Evolutionary conservation across 352 stramenopile species (phyloP), one percentile per base, ranked within the genome.

Genomic region (Globisporangium orthogonon): DNA sequence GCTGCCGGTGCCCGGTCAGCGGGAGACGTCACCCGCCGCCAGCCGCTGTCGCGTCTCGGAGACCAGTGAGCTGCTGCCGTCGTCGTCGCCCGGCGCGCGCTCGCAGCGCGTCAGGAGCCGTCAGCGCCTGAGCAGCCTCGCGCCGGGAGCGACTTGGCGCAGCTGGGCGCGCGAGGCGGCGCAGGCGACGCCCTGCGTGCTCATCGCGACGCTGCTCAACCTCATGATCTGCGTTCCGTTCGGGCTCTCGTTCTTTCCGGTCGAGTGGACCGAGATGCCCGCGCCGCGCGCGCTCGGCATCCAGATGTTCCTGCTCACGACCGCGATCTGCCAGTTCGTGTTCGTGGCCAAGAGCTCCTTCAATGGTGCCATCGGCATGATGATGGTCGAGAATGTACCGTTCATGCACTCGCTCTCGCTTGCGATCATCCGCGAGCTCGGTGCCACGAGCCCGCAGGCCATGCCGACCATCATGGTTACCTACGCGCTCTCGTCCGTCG

Each of bases 361-460:
- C 50, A 74, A 89, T 50, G 75, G 82, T 10, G 63, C 77, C 0
- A 83, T 92, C 54, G 78, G 77, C 57, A 86, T 89, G 65, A 96
- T 97, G 84, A 98, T 98, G 93, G 89, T 98, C 39, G 95, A 98
- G 67, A 98, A 98, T 66, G 87, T 98, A 51, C 95, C 95, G 28
- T 98, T 98, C 71, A 95, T 94, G 77, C 89, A 97, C 68, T 87
- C 84, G 7, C 74, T 98, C 35, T 85, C 89, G 15, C 72, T 90
- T 40, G 69, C 74, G 15, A 90, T 94, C 62, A 94, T 97, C 62
- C 69, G 89, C 44, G 71, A 94, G 50, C 67, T 96, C 35, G 91
- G 87, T 11, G 71, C 81, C 14, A 76, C 69, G 50, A 86, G 72
- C 39, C 72, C 86, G 15, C 81, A 78, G 17, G 78, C 83, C 7